Base-by-base conservation (phyloP, 345 rosid species). In the Boechera retrofracta region DNA sequence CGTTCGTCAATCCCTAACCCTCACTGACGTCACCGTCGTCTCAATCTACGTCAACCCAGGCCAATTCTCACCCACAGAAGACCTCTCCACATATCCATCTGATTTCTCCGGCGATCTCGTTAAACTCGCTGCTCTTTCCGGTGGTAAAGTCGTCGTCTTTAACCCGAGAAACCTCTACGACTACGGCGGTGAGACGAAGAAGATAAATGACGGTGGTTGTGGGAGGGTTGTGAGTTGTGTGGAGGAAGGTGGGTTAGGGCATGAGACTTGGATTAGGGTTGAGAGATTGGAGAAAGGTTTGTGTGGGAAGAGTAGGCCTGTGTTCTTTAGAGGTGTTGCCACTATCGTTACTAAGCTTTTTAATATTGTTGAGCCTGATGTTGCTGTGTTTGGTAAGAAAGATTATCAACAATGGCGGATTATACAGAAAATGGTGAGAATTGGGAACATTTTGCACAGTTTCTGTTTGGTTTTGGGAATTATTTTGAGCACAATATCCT, bases 21-120 rank as follows among this genome's bases (percentile, higher is more conserved):
- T 56, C 64, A 35, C 87, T 63, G 76, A 87, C 75, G 63, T 85
- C 79, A 79, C 84, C 15, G 98, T 92, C 44, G 91, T 94, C 44
- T 90, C 98, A 59, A 85, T 92, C 70, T 92, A 90, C 72, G 93
- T 94, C 39, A 94, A 94, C 80, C 98, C 98, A 55, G 98, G 98
- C 73, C 98, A 94, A 79, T 92, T 94, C 72, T 76, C 98, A n/a
- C 97, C 97, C 45, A 75, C 87, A 0, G 97, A 94, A 76, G 97
- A 92, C 66, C 89, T 94, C 28, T 88, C 97, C 33, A 85, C 95
- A 1, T 92, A 94, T 92, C 98, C 98, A 8, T 92, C 95, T 68
- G 97, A 92, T 83, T 89, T 92, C 54, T 69, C 81, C 53, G 97
- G 98, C 6, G 97, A 94, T 74, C 52, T 94, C 36, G 61, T 53